Conservation (phyloP, 2,329 filamentous ascomycete genomes). For the Neofusicoccum cordaticola region DNA sequence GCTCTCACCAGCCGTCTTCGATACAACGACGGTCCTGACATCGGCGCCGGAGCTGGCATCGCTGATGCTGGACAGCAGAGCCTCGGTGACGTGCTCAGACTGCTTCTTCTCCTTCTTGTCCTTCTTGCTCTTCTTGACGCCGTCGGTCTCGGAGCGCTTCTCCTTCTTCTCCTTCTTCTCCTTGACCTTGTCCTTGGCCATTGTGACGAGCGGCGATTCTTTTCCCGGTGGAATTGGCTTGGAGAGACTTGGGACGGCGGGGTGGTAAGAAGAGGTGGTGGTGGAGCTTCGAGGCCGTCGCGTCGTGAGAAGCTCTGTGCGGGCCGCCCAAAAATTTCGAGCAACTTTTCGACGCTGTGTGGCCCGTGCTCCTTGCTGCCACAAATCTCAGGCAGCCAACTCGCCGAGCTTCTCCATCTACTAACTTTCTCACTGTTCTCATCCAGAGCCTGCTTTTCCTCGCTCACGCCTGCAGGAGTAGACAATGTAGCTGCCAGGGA, state of each 20-base stretch:
- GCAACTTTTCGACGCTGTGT: background rate
- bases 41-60: conserved; percentile 34
- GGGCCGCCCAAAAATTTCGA: conserved; percentile 16
- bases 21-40: background rate
- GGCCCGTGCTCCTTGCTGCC: too few species aligned
- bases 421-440: too few species aligned
- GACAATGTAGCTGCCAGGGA: too few species aligned
- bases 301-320: conserved; percentile 13
- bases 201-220: conserved; percentile 20
- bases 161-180: conserved; percentile 66
- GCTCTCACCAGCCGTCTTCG: conserved; percentile 65
- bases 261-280: background rate
- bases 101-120: conserved; percentile 32
- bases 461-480: too few species aligned
- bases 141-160: conserved; percentile 52
- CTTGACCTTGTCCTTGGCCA: conserved; percentile 40
- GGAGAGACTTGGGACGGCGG: background rate
- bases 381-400: too few species aligned
- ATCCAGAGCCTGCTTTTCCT: too few species aligned
- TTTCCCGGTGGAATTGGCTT: background rate
- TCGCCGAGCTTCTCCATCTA: too few species aligned
- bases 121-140: conserved; percentile 46
- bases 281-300: conserved; percentile 6
- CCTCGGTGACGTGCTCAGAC: conserved; percentile 51
- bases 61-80: conserved; percentile 56